Percentiles rank a stretch among this genome's conserved stretches.
phyloP scores from a whole-genome alignment of 371 early-diverging fungal genomes.

The Mortierella polycephala region DNA sequence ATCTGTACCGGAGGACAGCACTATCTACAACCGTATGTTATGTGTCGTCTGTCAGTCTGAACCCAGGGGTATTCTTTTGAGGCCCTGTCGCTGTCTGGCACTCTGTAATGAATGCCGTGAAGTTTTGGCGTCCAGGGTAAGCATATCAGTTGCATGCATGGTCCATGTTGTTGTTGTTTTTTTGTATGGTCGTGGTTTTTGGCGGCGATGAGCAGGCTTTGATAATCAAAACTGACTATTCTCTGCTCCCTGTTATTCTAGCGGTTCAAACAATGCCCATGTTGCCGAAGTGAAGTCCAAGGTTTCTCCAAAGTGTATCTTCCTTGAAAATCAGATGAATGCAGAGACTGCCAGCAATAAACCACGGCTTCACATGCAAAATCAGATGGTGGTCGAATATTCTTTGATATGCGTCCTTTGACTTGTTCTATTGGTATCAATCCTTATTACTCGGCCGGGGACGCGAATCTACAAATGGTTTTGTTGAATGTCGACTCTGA shows the following conservation, averaged over 20 bases:
- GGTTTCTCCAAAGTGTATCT: constrained; percentile 51
- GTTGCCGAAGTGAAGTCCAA: constrained; percentile 54
- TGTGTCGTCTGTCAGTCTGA: constrained; percentile 57
- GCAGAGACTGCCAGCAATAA: too few species aligned
- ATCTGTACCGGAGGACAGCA: constrained; percentile 10
- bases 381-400: too few species aligned
- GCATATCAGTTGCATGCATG: neutral
- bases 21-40: constrained; percentile 29
- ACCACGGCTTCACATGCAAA: too few species aligned
- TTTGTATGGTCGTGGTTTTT: neutral
- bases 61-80: constrained; percentile 45
- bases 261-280: constrained; percentile 57
- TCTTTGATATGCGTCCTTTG: too few species aligned
- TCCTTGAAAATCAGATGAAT: constrained; percentile 20
- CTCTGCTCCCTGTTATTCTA: neutral
- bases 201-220: neutral
- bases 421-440: neutral
- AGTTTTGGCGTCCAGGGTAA: constrained; percentile 50
- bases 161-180: neutral
- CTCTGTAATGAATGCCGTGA: constrained; percentile 58
- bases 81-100: constrained; percentile 56
- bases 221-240: neutral
- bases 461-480: constrained; percentile 29
- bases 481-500: constrained; percentile 3
- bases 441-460: constrained; percentile 1